phyloP scores from a whole-genome alignment of 495 filamentous ascomycete species.

The Neurospora tetraspora region DNA sequence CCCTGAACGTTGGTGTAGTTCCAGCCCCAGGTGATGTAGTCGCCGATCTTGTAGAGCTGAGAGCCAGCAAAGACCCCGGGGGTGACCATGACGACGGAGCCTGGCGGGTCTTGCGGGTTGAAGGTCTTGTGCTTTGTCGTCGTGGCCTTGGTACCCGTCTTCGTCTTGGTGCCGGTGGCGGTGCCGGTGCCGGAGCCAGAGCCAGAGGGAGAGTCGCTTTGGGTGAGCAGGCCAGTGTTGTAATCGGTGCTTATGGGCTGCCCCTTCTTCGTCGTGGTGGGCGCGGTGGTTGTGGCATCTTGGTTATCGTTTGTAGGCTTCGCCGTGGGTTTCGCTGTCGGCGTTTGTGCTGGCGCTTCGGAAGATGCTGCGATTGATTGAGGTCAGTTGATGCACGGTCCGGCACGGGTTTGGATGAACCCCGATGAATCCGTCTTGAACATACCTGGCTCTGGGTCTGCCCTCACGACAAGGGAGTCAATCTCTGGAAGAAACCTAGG shows the following conservation, averaged over 20 bases:
- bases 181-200: constrained; percentile 8
- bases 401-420: constrained; percentile 3
- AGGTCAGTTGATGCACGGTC: constrained; percentile 2
- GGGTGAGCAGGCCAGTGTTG: constrained; percentile 22
- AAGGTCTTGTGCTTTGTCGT: constrained; percentile 41
- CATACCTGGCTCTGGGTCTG: constrained; percentile 18
- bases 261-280: constrained; percentile 2
- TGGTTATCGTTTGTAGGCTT: not conserved
- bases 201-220: constrained; percentile 3
- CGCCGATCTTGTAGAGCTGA: constrained; percentile 81
- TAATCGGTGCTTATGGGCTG: not conserved
- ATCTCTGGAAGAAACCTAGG: constrained; percentile 27
- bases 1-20: constrained; percentile 85
- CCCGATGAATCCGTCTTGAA: constrained; percentile 2
- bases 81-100: constrained; percentile 73
- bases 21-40: constrained; percentile 80
- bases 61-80: constrained; percentile 48
- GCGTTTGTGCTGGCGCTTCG: not conserved
- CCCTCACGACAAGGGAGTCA: constrained; percentile 29
- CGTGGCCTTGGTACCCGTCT: constrained; percentile 16
- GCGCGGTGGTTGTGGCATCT: constrained; percentile 1
- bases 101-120: constrained; percentile 53
- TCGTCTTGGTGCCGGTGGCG: constrained; percentile 13
- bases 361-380: constrained; percentile 13
- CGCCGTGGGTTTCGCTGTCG: not conserved